Conservation (phyloP, 1,284 basidiomycete species). For the Leccinum subatratum region DNA sequence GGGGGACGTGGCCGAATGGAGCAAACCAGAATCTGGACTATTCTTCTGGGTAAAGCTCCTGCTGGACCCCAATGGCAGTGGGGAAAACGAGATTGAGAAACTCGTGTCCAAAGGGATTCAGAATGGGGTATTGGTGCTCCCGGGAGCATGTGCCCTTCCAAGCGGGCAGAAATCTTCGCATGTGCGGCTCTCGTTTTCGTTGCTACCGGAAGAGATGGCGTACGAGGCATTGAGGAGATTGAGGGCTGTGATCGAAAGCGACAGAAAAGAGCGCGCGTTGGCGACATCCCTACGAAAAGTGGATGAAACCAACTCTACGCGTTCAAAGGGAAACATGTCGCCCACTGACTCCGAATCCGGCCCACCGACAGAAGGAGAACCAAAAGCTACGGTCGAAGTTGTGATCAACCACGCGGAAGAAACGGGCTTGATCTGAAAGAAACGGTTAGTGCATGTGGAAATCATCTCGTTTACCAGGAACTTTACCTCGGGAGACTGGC, state of each 20-base stretch:
- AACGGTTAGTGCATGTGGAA: too few species aligned
- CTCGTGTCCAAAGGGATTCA: constrained; percentile 71
- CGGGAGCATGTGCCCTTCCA: constrained; percentile 70
- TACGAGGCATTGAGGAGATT: constrained; percentile 60
- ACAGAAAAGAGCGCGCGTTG: constrained; percentile 20
- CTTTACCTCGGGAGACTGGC: too few species aligned
- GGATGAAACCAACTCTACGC: too few species aligned
- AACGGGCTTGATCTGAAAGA: too few species aligned
- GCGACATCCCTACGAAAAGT: too few species aligned
- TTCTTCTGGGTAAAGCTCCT: constrained; percentile 72
- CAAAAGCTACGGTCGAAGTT: background rate
- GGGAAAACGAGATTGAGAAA: constrained; percentile 62
- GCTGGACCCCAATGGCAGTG: constrained; percentile 33
- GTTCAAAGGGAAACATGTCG: constrained; percentile 5
- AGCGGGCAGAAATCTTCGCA: constrained; percentile 61
- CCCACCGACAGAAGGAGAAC: background rate
- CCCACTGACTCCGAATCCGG: too few species aligned
- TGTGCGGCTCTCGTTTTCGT: constrained; percentile 72
- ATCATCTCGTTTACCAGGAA: too few species aligned
- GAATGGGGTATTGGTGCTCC: constrained; percentile 80
- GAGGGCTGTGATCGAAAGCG: constrained; percentile 53
- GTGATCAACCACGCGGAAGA: background rate
- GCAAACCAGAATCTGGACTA: constrained; percentile 78
- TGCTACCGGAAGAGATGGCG: constrained; percentile 38
- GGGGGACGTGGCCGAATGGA: constrained; percentile 74